These are phyloP conservation scores for Emiliania huxleyi DNA, from an alignment of 78 protist species.

Conservation along the genomic window DNA sequence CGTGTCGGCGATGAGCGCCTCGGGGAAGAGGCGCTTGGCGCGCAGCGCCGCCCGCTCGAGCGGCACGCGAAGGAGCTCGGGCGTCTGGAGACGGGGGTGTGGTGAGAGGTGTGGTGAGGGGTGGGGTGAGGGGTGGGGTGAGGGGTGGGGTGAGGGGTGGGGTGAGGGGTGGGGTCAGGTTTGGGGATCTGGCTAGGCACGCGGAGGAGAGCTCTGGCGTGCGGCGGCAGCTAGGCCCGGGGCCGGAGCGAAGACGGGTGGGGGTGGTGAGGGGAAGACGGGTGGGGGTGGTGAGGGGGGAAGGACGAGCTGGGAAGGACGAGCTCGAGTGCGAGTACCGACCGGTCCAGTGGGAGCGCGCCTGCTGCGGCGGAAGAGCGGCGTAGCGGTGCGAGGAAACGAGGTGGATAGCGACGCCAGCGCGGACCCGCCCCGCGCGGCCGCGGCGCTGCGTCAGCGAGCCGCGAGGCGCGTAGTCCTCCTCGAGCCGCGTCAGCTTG, in stretches of 20 bases:
- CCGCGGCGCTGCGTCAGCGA: conserved; percentile 88
- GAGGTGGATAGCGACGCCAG: conserved; percentile 69
- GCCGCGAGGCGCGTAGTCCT: conserved; percentile 47
- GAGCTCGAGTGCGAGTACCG: too few species aligned
- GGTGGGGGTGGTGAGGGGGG: too few species aligned
- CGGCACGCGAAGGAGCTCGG: conserved; percentile 90
- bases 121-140: background rate
- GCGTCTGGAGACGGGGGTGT: conserved; percentile 52
- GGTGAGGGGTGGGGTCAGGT: too few species aligned
- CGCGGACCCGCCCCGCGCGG: conserved; percentile 89
- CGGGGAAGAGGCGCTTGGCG: conserved; percentile 57
- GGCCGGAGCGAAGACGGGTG: too few species aligned
- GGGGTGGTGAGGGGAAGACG: too few species aligned
- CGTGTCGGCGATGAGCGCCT: background rate
- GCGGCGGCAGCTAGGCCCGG: too few species aligned
- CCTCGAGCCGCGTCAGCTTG: conserved; percentile 54
- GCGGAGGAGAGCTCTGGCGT: too few species aligned
- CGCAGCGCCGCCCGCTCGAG: conserved; percentile 78
- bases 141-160: too few species aligned
- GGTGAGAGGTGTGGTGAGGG: too few species aligned
- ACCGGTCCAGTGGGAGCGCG: too few species aligned
- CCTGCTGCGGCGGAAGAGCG: background rate
- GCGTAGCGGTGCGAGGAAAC: background rate
- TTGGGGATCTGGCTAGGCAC: too few species aligned
- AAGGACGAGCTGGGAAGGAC: too few species aligned